A percentile compares a stretch with the other conserved stretches of the same genome.
Evolutionary conservation across 768 basidiomycete species (phyloP).

Genomic region (Boletellus ananas): DNA sequence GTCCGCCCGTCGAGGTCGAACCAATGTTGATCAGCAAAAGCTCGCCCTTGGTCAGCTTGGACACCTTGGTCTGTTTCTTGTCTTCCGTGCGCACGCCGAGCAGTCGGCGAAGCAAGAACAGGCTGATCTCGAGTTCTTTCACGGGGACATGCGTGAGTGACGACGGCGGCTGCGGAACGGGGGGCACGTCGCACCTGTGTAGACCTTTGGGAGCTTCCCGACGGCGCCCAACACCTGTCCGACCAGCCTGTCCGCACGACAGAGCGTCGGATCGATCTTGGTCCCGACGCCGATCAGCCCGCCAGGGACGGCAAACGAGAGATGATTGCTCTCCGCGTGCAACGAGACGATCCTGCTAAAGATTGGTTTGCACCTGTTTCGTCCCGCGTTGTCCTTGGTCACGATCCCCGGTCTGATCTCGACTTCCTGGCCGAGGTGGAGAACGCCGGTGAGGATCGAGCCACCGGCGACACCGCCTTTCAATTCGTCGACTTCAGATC

Average conservation of each 20-base stretch:
- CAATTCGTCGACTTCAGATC: slow-evolving; percentile 92
- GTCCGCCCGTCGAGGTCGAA: slow-evolving; percentile 94
- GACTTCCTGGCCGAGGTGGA: slow-evolving; percentile 87
- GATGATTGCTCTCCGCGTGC: slow-evolving; percentile 91
- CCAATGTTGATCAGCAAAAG: slow-evolving; percentile 96
- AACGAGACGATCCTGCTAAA: slow-evolving; percentile 88
- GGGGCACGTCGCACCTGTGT: slow-evolving; percentile 54
- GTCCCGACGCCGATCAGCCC: slow-evolving; percentile 99
- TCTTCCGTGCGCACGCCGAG: slow-evolving; percentile 99
- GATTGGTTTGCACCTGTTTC: slow-evolving; percentile 90
- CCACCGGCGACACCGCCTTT: slow-evolving; percentile 99
- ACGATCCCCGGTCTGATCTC: slow-evolving; percentile 98
- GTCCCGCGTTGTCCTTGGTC: slow-evolving; percentile 87
- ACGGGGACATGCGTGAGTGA: no score
- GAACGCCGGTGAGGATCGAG: slow-evolving; percentile 88
- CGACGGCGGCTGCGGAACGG: no score
- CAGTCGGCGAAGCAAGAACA: slow-evolving; percentile 92
- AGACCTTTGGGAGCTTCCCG: slow-evolving; percentile 91
- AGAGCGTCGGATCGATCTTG: slow-evolving; percentile 92
- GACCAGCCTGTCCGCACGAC: slow-evolving; percentile 93
- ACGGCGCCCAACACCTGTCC: slow-evolving; percentile 96
- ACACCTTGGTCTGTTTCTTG: slow-evolving; percentile 96
- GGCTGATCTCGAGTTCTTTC: slow-evolving; percentile 82
- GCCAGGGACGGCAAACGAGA: slow-evolving; percentile 95
- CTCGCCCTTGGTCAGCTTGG: slow-evolving; percentile 89